phyloP scores from a whole-genome alignment of 306 rosid species.

The Trifolium dubium region DNA sequence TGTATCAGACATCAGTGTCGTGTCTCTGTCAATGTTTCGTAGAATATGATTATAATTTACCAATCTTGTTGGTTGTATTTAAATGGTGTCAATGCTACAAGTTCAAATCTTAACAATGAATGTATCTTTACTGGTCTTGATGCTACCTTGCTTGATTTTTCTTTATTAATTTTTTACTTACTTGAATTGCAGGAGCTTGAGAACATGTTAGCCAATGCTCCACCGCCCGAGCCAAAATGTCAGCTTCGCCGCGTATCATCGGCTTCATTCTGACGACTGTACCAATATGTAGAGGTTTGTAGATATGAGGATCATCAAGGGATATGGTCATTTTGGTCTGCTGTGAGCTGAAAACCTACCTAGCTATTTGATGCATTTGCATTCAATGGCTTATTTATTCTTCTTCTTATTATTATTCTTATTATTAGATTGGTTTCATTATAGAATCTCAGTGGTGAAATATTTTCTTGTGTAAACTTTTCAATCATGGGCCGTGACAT shows the following conservation, averaged over 20 bases:
- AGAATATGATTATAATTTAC: neutral
- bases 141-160: neutral
- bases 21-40: neutral
- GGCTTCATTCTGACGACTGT: constrained; percentile 62
- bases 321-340: constrained; percentile 27
- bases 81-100: neutral
- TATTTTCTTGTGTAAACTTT: constrained; percentile 35
- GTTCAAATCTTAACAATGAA: neutral
- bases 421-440: constrained; percentile 28
- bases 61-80: neutral
- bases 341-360: constrained; percentile 34
- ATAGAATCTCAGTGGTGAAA: constrained; percentile 35
- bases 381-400: constrained; percentile 37
- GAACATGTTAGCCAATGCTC: neutral
- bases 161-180: neutral
- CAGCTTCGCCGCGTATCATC: constrained; percentile 88
- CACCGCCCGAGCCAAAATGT: constrained; percentile 1
- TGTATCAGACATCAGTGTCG: too few relatives aligned
- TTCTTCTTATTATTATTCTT: neutral
- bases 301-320: constrained; percentile 41
- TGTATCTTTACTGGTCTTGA: constrained; percentile 6
- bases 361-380: constrained; percentile 46
- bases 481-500: neutral
- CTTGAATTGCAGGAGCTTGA: neutral
- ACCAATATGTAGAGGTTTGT: constrained; percentile 36